Evolutionary conservation across 202 grass and related monocot genomes (phyloP).

Genomic region (Saccharum hybrid): DNA sequence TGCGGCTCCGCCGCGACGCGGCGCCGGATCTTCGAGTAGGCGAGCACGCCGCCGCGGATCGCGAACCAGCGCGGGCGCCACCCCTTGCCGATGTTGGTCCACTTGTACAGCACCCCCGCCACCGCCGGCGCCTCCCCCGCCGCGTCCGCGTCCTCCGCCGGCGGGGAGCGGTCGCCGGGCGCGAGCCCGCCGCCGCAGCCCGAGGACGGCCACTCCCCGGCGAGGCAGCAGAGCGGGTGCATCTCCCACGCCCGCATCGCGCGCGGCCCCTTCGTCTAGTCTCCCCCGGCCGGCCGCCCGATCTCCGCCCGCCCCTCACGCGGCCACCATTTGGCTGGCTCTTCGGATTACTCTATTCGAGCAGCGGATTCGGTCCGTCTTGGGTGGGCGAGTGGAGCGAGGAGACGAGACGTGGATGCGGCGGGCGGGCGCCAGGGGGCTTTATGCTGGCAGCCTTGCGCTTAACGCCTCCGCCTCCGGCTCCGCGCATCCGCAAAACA

Average conservation of each 20-base stretch:
- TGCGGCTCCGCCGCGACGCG: constrained; percentile 29
- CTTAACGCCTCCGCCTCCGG: constrained; percentile 31
- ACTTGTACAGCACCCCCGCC: constrained; percentile 70
- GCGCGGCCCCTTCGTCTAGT: not conserved
- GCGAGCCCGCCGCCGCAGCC: not conserved
- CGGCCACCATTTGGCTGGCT: not conserved
- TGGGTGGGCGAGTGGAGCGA: constrained; percentile 21
- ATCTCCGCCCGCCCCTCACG: constrained; percentile 14
- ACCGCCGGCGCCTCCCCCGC: constrained; percentile 24
- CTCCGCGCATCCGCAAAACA: not conserved
- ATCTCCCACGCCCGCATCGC: constrained; percentile 63
- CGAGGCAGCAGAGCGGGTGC: constrained; percentile 87
- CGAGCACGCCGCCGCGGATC: constrained; percentile 68
- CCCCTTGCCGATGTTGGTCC: constrained; percentile 77
- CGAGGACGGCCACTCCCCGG: constrained; percentile 45
- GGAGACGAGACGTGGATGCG: constrained; percentile 15
- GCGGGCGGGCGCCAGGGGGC: not conserved
- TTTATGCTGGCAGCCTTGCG: constrained; percentile 45
- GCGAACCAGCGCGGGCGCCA: constrained; percentile 79
- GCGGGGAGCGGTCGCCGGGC: not conserved
- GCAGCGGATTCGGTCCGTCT: constrained; percentile 30
- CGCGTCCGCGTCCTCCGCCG: not conserved
- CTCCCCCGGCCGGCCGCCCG: not conserved
- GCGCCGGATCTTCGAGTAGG: constrained; percentile 70
- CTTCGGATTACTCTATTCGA: constrained; percentile 10